phyloP scores from a whole-genome alignment of 2,329 filamentous ascomycete genomes.

The Coniochaeta ligniaria region DNA sequence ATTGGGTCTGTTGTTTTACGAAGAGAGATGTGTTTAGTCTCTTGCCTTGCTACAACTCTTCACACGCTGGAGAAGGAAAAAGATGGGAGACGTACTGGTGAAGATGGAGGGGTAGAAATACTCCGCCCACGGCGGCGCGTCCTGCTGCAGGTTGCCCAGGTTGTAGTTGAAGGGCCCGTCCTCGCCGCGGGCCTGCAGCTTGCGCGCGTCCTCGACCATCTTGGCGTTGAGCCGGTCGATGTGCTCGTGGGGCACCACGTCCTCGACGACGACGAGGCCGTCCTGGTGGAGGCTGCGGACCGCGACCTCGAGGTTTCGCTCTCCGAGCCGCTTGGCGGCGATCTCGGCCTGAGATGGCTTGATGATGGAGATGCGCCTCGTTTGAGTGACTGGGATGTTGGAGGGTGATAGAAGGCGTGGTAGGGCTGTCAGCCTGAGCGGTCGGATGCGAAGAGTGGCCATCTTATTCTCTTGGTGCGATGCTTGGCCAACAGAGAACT shows the following conservation, averaged over 20 bases:
- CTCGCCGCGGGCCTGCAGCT: constrained; percentile 42
- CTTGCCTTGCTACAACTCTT: background rate
- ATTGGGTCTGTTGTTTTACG: too few species aligned
- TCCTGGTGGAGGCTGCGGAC: constrained; percentile 43
- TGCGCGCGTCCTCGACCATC: constrained; percentile 51
- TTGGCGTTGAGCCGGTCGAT: constrained; percentile 48
- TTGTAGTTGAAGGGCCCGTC: constrained; percentile 57
- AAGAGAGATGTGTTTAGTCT: too few species aligned
- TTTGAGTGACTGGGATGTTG: background rate
- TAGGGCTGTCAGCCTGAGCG: background rate
- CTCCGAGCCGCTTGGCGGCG: constrained; percentile 26
- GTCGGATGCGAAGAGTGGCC: background rate
- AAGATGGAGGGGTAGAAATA: constrained; percentile 45
- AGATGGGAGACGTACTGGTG: constrained; percentile 30
- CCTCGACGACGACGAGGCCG: constrained; percentile 48
- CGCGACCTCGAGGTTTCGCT: constrained; percentile 45
- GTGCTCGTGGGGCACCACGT: constrained; percentile 40
- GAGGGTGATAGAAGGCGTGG: background rate
- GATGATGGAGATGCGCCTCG: constrained; percentile 11
- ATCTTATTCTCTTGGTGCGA: background rate
- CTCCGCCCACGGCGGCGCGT: constrained; percentile 41
- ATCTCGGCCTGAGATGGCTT: constrained; percentile 33
- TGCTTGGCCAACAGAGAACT: too few species aligned
- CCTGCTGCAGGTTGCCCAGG: constrained; percentile 54
- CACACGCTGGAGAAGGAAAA: background rate